Evolutionary conservation across 2,329 filamentous ascomycete genomes (phyloP).

Genomic region (Talaromyces islandicus): DNA sequence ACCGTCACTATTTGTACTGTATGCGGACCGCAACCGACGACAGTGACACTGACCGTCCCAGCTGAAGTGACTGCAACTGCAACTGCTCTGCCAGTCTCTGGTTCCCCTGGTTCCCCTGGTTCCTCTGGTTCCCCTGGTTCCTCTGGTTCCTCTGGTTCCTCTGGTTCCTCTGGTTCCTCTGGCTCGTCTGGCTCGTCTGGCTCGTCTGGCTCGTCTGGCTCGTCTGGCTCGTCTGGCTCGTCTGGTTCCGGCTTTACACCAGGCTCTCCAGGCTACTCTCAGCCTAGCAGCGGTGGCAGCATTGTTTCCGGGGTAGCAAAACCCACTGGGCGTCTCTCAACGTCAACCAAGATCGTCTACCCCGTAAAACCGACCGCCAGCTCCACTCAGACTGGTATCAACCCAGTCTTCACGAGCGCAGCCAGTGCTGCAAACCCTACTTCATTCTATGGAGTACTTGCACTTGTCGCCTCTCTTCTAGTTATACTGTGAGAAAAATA

Average conservation of each 20-base stretch:
- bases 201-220: background rate
- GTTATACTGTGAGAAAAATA: slow-evolving; percentile 4
- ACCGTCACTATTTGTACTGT: slow-evolving; percentile 16
- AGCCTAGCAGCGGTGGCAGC: slow-evolving; percentile 2
- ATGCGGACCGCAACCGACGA: slow-evolving; percentile 18
- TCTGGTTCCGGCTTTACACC: background rate
- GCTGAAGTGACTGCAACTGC: slow-evolving; percentile 8
- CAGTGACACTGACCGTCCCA: slow-evolving; percentile 15
- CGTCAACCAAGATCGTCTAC: slow-evolving; percentile 2
- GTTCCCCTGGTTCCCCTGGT: slow-evolving; percentile 1
- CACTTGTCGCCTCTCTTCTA: slow-evolving; percentile 1
- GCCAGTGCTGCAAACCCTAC: slow-evolving; percentile 3
- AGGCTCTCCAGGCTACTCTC: slow-evolving; percentile 4
- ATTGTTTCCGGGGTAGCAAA: background rate
- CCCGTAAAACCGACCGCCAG: slow-evolving; percentile 4
- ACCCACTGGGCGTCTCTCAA: background rate
- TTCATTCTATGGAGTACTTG: background rate
- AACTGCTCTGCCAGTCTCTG: slow-evolving; percentile 7
- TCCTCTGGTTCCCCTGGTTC: background rate
- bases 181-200: background rate
- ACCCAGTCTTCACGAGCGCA: slow-evolving; percentile 10
- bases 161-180: background rate
- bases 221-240: background rate
- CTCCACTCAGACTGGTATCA: slow-evolving; percentile 5
- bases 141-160: slow-evolving; percentile 6